Conservation (phyloP, 164 flowering plant species). For the Hamamelis virginiana region DNA sequence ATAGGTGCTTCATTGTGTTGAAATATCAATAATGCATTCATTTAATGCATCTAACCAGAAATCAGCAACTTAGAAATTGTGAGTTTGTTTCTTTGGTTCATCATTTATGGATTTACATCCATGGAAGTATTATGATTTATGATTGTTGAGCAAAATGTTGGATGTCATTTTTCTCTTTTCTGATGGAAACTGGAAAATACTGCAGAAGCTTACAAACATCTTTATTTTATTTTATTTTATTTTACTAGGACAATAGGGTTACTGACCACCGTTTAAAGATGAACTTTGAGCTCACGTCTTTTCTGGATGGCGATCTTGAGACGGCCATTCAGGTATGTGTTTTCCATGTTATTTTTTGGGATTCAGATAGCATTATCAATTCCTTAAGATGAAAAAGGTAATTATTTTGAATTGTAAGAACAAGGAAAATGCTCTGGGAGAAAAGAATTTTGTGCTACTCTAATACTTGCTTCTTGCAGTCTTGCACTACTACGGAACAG, state of each 20-base stretch:
- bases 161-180: too few relatives aligned
- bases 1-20: too few relatives aligned
- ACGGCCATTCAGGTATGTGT: conserved; percentile 50
- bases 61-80: not conserved
- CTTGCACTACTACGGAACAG: conserved; percentile 82
- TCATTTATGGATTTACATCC: not conserved
- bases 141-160: not conserved
- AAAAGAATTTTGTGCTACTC: not conserved
- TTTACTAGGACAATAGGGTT: conserved; percentile 84
- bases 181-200: not conserved
- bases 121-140: not conserved
- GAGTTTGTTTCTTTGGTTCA: not conserved
- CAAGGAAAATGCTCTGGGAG: not conserved
- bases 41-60: not conserved
- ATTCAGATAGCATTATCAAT: not conserved
- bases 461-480: conserved; percentile 44
- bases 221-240: not conserved
- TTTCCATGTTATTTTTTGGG: not conserved
- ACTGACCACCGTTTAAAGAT: conserved; percentile 93
- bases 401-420: not conserved
- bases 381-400: not conserved
- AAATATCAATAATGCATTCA: too few relatives aligned
- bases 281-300: conserved; percentile 91
- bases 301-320: conserved; percentile 85
- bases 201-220: not conserved